Conservation (phyloP, 331 rosid species). For the Dryas integrifolia region DNA sequence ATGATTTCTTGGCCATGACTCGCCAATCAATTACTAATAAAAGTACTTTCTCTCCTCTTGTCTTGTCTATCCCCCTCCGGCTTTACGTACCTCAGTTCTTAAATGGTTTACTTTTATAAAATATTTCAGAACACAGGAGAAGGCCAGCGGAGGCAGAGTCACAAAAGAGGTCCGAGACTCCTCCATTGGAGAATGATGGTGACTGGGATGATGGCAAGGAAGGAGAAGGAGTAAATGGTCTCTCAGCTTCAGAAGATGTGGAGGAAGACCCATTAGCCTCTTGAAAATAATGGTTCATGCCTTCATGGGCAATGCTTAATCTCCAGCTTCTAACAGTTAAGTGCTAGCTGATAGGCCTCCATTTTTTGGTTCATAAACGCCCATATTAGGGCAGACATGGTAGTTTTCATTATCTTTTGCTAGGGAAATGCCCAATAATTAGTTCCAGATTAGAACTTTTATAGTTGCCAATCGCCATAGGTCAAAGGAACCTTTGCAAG, state of each 20-base stretch:
- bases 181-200: conserved; percentile 33
- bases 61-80: not conserved
- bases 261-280: conserved; percentile 41
- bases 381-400: conserved; percentile 36
- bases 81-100: conserved; percentile 10
- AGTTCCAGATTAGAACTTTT: conserved; percentile 22
- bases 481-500: conserved; percentile 12
- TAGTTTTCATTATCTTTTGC: conserved; percentile 31
- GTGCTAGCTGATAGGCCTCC: conserved; percentile 40
- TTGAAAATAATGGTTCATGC: conserved; percentile 34
- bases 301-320: conserved; percentile 29
- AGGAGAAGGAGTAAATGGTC: conserved; percentile 29
- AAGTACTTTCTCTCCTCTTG: conserved; percentile 48
- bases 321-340: conserved; percentile 32
- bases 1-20: conserved; percentile 77
- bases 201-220: conserved; percentile 47
- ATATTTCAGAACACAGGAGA: conserved; percentile 57
- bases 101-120: conserved; percentile 20
- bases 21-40: conserved; percentile 67
- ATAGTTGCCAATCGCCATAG: not conserved
- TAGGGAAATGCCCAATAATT: conserved; percentile 39
- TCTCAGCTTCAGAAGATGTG: conserved; percentile 48
- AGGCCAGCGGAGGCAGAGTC: conserved; percentile 38
- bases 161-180: conserved; percentile 28
- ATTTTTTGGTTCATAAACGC: conserved; percentile 40